Percentiles rank a stretch among this genome's conserved stretches.
Evolutionary conservation across 2,329 filamentous ascomycete genomes (phyloP).

Genomic region (Sporothrix dimorphospora): DNA sequence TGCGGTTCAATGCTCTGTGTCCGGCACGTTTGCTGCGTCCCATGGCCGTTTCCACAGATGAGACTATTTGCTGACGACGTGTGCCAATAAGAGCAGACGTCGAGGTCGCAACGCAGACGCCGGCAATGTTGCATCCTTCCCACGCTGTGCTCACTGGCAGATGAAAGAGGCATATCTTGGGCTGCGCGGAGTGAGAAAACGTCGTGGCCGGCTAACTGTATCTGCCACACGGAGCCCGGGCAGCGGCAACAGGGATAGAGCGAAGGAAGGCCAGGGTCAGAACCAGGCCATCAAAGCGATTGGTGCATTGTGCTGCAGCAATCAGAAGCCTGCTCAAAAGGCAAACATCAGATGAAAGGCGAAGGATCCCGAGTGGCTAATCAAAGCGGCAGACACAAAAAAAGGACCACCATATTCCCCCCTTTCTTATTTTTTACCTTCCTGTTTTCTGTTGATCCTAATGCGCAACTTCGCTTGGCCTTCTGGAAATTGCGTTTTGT

Average conservation of each 20-base stretch:
- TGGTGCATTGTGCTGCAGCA: not conserved
- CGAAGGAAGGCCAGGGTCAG: not conserved
- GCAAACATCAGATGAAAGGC: conserved; percentile 2
- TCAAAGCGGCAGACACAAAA: not conserved
- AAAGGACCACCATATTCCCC: not conserved
- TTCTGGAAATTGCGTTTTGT: conserved; percentile 12
- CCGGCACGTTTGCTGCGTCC: too few relatives aligned
- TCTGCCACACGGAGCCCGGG: not conserved
- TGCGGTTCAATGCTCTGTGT: conserved; percentile 1
- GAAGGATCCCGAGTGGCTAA: not conserved
- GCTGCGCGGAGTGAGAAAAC: not conserved
- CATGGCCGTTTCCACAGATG: not conserved
- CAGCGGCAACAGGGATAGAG: not conserved
- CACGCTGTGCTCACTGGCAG: conserved; percentile 3
- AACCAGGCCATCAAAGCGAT: not conserved
- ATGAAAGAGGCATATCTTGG: not conserved
- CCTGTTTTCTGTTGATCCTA: conserved; percentile 1
- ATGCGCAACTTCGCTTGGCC: conserved; percentile 20
- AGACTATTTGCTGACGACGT: not conserved
- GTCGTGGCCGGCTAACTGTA: not conserved
- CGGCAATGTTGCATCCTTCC: conserved; percentile 14
- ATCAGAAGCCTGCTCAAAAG: not conserved
- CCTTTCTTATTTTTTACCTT: not conserved
- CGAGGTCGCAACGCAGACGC: conserved; percentile 1
- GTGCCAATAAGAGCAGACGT: not conserved